Evolutionary conservation across 305 asterid species (phyloP), one percentile per base, ranked within the genome.

Genomic region (Solanum hybrid): DNA sequence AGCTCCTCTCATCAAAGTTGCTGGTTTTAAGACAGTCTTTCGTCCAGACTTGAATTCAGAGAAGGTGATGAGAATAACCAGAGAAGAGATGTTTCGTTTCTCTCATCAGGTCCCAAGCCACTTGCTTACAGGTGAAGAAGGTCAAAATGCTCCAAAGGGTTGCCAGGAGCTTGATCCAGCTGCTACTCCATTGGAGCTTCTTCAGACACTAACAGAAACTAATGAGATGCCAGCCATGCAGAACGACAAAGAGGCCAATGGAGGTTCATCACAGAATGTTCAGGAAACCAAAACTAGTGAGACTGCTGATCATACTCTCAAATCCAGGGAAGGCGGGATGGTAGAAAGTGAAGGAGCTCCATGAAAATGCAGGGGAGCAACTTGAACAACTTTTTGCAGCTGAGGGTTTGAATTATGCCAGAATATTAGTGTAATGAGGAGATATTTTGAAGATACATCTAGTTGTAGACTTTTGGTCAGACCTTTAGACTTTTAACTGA

Each of bases 81-180:
- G 90, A 91, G 97, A 93, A 93, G 99, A 96, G 91, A 97, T 97
- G 97, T 92, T 96, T 14, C 94, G 98, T 39, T 95, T 97, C 90
- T 97, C 99, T 67, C 99, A 97, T 91, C 94, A 90, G 93, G 98
- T 96, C 71, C 98, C 99, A 13, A 79, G 89, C 69, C 92, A 93
- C 92, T 39, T 91, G 93, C 98, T 97, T 51, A 91, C 95, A 0
- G 95, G 98, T 22, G 86, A 91, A 77, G 98, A 96, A 92, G 95
- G 94, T 91, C 87, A 57, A 87, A 91, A 94, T 90, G 94, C 95
- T 82, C 99, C 97, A 10, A 87, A 92, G 90, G 98, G 96, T 91
- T 95, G 93, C 92, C 92, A 94, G 92, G 99, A 97, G 97, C 97
- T 97, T 86, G 99, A 96, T 91, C 98, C 99, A 24, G 99, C 99